phyloP scores from a whole-genome alignment of 1,284 basidiomycete genomes.

The Hemileia vastatrix region DNA sequence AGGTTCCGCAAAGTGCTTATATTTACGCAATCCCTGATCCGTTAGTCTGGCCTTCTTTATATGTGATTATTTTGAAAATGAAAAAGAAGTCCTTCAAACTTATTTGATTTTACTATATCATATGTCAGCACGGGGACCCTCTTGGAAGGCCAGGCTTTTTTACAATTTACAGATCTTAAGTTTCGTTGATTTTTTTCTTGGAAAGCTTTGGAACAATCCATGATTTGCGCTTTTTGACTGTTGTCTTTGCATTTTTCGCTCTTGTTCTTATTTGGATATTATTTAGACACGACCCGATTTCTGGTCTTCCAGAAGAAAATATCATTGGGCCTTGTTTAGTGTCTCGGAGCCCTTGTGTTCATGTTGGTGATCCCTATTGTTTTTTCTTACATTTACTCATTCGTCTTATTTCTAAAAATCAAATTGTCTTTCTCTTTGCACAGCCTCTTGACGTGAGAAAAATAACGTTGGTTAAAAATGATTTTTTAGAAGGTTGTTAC shows the following conservation, averaged over 20 bases:
- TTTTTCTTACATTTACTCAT: no score
- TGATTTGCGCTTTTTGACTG: no score
- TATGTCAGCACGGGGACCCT: slow-evolving; percentile 9
- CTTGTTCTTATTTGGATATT: no score
- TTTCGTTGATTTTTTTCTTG: not conserved
- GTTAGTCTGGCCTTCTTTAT: not conserved
- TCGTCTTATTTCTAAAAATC: not conserved
- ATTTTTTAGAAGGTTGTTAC: not conserved
- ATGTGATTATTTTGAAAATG: not conserved
- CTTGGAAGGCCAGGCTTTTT: slow-evolving; percentile 9
- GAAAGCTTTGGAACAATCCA: not conserved
- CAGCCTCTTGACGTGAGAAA: slow-evolving; percentile 16
- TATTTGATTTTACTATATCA: not conserved
- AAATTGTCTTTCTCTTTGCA: not conserved
- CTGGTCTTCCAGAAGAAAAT: not conserved
- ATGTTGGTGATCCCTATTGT: not conserved
- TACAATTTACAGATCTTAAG: slow-evolving; percentile 11
- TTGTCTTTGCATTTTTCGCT: not conserved
- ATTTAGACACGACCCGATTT: not conserved
- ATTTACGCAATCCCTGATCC: slow-evolving; percentile 19
- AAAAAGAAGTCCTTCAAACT: not conserved
- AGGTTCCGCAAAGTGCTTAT: slow-evolving; percentile 4
- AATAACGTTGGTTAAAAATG: slow-evolving; percentile 8
- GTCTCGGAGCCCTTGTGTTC: slow-evolving; percentile 8
- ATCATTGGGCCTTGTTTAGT: slow-evolving; percentile 3